phyloP scores from a whole-genome alignment of 2,329 filamentous ascomycete genomes.

The Hypoxylon sp. region DNA sequence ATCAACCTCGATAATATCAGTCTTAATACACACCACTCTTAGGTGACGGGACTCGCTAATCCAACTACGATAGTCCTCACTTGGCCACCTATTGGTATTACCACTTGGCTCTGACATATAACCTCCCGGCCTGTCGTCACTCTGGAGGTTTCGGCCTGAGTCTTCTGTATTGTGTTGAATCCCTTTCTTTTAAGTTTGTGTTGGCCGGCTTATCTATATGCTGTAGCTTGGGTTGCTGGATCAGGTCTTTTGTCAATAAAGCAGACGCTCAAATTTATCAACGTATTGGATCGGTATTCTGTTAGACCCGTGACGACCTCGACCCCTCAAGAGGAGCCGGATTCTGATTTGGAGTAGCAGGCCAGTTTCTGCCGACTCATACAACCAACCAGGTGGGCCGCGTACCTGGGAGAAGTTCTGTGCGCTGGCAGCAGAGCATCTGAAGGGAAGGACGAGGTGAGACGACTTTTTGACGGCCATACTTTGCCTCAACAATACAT shows the following conservation, averaged over 20 bases:
- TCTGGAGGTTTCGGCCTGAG: constrained; percentile 16
- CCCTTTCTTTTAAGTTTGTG: constrained; percentile 7
- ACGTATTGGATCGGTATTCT: constrained; percentile 10
- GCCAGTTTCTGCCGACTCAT: constrained; percentile 20
- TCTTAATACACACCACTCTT: constrained; percentile 42
- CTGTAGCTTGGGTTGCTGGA: constrained; percentile 3
- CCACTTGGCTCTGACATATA: constrained; percentile 42
- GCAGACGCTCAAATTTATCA: constrained; percentile 2
- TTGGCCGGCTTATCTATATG: constrained; percentile 14
- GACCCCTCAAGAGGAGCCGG: constrained; percentile 12
- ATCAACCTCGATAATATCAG: constrained; percentile 47
- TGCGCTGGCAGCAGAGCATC: constrained; percentile 30
- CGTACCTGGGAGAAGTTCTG: constrained; percentile 31
- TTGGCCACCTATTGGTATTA: constrained; percentile 26
- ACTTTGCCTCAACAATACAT: constrained; percentile 36
- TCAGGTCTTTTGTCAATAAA: neutral
- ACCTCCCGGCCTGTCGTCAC: constrained; percentile 22
- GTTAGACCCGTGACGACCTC: constrained; percentile 14
- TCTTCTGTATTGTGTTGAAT: constrained; percentile 16
- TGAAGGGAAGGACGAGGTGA: constrained; percentile 19
- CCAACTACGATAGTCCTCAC: constrained; percentile 43
- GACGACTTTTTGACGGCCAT: constrained; percentile 29
- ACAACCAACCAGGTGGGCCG: constrained; percentile 18
- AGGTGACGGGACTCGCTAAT: constrained; percentile 35
- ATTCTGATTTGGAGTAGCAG: constrained; percentile 16